Conservation (phyloP, 441 rosid genomes). For the Euphorbia schlechtendalii region DNA sequence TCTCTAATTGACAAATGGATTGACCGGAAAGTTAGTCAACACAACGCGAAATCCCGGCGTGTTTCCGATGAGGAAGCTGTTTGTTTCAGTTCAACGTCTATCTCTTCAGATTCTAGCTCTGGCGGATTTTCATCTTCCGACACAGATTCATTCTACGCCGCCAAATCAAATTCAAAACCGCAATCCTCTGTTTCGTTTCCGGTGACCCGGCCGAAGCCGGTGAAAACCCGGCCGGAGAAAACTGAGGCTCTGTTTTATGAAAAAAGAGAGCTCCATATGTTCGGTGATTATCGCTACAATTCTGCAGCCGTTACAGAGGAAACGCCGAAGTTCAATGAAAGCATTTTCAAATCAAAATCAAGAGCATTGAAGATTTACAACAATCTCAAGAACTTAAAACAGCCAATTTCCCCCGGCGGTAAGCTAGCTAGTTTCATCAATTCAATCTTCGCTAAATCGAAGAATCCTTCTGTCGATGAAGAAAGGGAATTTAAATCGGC, state of each 20-base stretch:
- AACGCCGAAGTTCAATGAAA: slow-evolving; percentile 33
- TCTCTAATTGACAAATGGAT: slow-evolving; percentile 32
- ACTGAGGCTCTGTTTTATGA: slow-evolving; percentile 40
- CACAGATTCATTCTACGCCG: slow-evolving; percentile 42
- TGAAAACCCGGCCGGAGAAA: slow-evolving; percentile 31
- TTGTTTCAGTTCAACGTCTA: slow-evolving; percentile 51
- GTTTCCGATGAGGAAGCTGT: slow-evolving; percentile 31
- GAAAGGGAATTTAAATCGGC: slow-evolving; percentile 35
- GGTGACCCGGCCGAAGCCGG: slow-evolving; percentile 43
- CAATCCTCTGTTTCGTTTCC: slow-evolving; percentile 34
- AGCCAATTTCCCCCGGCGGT: slow-evolving; percentile 89
- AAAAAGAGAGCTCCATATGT: slow-evolving; percentile 33
- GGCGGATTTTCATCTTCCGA: slow-evolving; percentile 75
- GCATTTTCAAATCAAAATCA: slow-evolving; percentile 39
- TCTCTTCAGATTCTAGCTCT: slow-evolving; percentile 65
- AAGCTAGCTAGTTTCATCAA: slow-evolving; percentile 65
- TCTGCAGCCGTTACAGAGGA: slow-evolving; percentile 26
- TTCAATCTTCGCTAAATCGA: slow-evolving; percentile 59
- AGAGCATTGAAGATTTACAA: slow-evolving; percentile 55
- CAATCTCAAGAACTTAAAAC: slow-evolving; percentile 58
- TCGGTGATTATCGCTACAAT: slow-evolving; percentile 30
- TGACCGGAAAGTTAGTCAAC: slow-evolving; percentile 22
- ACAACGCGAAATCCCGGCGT: slow-evolving; percentile 24
- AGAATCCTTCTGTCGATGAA: slow-evolving; percentile 24
- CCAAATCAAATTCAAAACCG: no score